These are phyloP conservation scores for Bipolaris gigantea DNA, from an alignment of 2,329 filamentous ascomycete genomes.

Conservation along the genomic window DNA sequence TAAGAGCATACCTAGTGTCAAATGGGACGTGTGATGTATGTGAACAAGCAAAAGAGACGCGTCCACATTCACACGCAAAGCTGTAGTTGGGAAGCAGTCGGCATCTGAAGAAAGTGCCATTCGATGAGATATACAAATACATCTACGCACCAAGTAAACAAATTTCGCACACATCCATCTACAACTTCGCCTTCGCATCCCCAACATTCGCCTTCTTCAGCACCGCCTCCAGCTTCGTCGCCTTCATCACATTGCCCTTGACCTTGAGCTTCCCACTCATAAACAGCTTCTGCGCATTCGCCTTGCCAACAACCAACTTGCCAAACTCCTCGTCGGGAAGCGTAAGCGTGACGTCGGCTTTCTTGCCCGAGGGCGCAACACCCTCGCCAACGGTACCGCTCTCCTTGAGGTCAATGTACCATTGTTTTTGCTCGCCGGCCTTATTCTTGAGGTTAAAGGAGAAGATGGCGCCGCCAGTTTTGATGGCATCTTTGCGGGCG, in stretches of 20 bases:
- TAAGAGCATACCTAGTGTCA: too few relatives aligned
- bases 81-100: neutral
- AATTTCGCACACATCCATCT: conserved; percentile 9
- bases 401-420: conserved; percentile 95
- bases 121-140: too few relatives aligned
- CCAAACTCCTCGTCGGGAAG: conserved; percentile 86
- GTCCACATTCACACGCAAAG: neutral
- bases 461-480: conserved; percentile 84
- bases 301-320: conserved; percentile 80
- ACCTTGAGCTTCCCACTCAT: conserved; percentile 99
- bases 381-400: conserved; percentile 81
- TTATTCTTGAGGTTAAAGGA: conserved; percentile 91
- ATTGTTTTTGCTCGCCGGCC: conserved; percentile 76
- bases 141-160: too few relatives aligned
- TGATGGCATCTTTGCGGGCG: conserved; percentile 84
- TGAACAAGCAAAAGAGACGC: neutral
- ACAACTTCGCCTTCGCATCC: conserved; percentile 39
- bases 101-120: neutral
- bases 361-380: conserved; percentile 65
- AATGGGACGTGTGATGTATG: too few relatives aligned
- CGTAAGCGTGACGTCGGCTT: conserved; percentile 84
- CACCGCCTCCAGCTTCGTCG: conserved; percentile 92
- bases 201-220: conserved; percentile 42
- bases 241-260: conserved; percentile 98
- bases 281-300: conserved; percentile 92